Conservation (phyloP, 257 asterid genomes). For the Nicotiana knightiana region DNA sequence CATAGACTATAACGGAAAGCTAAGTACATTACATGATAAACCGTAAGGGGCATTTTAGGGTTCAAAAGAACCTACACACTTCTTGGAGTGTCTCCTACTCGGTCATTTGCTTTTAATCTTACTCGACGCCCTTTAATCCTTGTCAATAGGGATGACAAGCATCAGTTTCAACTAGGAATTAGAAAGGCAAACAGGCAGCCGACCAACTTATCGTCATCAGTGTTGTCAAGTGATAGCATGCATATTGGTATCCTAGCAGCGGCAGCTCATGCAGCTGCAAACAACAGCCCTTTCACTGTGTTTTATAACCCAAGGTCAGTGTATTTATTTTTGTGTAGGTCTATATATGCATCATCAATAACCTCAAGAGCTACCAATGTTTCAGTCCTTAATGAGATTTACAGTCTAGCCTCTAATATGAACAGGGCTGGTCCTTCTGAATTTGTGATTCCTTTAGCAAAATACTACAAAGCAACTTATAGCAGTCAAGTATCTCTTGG, state of each 20-base stretch:
- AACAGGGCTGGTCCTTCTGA: slow-evolving; percentile 95
- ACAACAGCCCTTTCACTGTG: slow-evolving; percentile 82
- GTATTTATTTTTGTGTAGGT: neutral
- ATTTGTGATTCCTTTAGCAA: slow-evolving; percentile 88
- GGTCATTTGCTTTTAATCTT: neutral
- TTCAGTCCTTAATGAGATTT: neutral
- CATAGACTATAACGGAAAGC: neutral
- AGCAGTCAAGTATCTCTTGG: slow-evolving; percentile 85
- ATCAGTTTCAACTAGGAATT: slow-evolving; percentile 74
- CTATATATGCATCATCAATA: neutral
- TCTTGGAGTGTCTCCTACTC: neutral
- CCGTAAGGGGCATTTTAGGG: neutral
- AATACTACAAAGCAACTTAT: slow-evolving; percentile 84
- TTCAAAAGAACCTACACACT: neutral
- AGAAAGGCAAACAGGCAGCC: slow-evolving; percentile 82
- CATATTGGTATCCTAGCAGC: slow-evolving; percentile 98
- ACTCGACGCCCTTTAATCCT: neutral
- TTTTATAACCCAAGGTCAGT: slow-evolving; percentile 90
- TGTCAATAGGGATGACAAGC: slow-evolving; percentile 73
- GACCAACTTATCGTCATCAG: slow-evolving; percentile 85
- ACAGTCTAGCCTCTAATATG: neutral
- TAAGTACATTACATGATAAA: neutral
- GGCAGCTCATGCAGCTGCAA: slow-evolving; percentile 98
- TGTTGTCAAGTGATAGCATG: slow-evolving; percentile 93
- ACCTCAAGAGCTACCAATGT: neutral